A percentile compares a stretch with the other conserved stretches of the same genome.
Evolutionary conservation across 441 rosid species (phyloP).

Genomic region (Eugenia klotzschiana): DNA sequence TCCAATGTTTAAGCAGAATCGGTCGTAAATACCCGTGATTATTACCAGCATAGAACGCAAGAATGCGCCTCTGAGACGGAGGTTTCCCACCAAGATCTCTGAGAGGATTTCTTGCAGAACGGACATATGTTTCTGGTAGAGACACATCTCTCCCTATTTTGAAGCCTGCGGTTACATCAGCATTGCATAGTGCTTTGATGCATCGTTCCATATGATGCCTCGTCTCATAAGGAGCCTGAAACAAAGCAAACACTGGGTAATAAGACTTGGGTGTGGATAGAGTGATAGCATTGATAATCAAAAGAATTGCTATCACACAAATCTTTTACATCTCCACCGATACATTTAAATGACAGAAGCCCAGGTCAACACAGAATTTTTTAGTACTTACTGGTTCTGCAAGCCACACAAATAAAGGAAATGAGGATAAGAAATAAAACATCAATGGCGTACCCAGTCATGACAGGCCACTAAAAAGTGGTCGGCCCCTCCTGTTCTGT

Average conservation of each 20-base stretch:
- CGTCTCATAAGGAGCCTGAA: slow-evolving; percentile 85
- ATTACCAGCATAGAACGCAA: slow-evolving; percentile 82
- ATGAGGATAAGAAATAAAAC: not conserved
- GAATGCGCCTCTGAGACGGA: slow-evolving; percentile 40
- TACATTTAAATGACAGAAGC: not conserved
- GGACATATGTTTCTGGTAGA: slow-evolving; percentile 83
- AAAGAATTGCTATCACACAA: not conserved
- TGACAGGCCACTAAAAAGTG: slow-evolving; percentile 74
- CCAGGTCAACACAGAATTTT: not conserved
- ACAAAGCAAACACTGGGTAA: not conserved
- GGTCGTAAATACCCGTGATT: slow-evolving; percentile 73
- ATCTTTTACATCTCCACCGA: not conserved
- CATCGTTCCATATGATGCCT: slow-evolving; percentile 93
- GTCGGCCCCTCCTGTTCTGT: slow-evolving; percentile 59
- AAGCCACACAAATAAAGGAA: not conserved
- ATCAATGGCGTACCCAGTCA: slow-evolving; percentile 51
- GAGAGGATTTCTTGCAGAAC: slow-evolving; percentile 75
- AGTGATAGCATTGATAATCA: not conserved
- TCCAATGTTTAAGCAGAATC: slow-evolving; percentile 58
- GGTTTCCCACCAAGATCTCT: slow-evolving; percentile 85
- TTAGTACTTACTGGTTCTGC: not conserved
- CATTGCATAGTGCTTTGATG: slow-evolving; percentile 89
- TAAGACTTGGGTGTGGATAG: not conserved
- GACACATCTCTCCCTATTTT: slow-evolving; percentile 87
- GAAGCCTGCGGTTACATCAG: slow-evolving; percentile 69